phyloP scores from a whole-genome alignment of 1,284 basidiomycete genomes.

The Amylostereum areolatum region DNA sequence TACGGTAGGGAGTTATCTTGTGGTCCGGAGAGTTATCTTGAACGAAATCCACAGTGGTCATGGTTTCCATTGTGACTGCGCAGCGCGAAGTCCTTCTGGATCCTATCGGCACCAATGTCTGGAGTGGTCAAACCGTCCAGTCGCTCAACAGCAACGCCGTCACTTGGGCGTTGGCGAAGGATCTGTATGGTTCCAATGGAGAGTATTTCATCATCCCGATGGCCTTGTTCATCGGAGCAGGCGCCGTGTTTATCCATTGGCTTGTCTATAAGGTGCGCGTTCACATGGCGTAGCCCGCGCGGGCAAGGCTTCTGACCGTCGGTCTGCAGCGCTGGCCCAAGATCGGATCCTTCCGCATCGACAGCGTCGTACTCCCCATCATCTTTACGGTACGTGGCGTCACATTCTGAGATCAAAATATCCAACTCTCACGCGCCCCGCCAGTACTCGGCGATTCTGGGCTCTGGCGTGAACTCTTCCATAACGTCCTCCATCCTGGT shows the following conservation, averaged over 20 bases:
- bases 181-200: slow-evolving; percentile 46
- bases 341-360: slow-evolving; percentile 39
- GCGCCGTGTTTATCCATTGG: slow-evolving; percentile 44
- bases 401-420: slow-evolving; percentile 11
- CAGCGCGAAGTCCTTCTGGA: slow-evolving; percentile 47
- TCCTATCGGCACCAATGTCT: slow-evolving; percentile 50
- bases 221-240: slow-evolving; percentile 43
- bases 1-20: slow-evolving; percentile 19
- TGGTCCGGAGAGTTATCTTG: neutral
- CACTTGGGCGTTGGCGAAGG: slow-evolving; percentile 55
- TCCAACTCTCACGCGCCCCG: slow-evolving; percentile 14
- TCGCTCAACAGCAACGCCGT: slow-evolving; percentile 50
- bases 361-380: slow-evolving; percentile 44
- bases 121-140: slow-evolving; percentile 33
- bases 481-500: neutral
- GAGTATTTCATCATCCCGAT: slow-evolving; percentile 50
- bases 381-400: slow-evolving; percentile 38
- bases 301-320: neutral
- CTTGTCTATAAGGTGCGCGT: slow-evolving; percentile 38
- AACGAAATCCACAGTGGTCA: slow-evolving; percentile 29
- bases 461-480: neutral
- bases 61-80: slow-evolving; percentile 47
- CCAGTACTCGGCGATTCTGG: neutral
- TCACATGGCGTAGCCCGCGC: slow-evolving; percentile 24
- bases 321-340: slow-evolving; percentile 38